Evolutionary conservation across 169 alveolate genomes (phyloP), one percentile per base, ranked within the genome.

Genomic region (Babesia bigemina): DNA sequence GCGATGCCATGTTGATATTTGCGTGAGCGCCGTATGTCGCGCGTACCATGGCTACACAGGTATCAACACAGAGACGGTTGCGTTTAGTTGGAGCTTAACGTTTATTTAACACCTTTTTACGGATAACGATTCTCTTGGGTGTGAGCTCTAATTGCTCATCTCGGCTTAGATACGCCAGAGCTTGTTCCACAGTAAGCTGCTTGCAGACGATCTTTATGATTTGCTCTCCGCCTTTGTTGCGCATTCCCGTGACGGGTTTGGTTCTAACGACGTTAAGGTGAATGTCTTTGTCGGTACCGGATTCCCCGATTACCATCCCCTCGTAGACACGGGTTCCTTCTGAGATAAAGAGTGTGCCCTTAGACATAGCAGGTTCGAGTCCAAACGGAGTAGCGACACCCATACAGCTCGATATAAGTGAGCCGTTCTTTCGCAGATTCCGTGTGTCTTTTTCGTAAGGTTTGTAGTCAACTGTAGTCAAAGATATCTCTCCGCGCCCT

Each of bases 111-210:
- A 75, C 86, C 83, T 91, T 93, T 79, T 95, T 95, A 52, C 98
- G 82, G 78, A 95, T 92, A 49, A 95, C 92, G 33, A 96, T 88
- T 53, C 95, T 67, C 57, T 94, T 93, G n/a, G 99, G 99, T 44
- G 98, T 96, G 19, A 96, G 95, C 85, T 96, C 99, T 9, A 96
- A 94, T 26, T 92, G 93, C 72, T 96, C 99, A 72, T 94, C 98
- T 29, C 93, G 95, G 84, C 88, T 91, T 44, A 95, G 91, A 62
- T 90, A 94, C 44, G 96, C 93, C 59, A 95, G 91, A 7, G 96
- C 95, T 62, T 93, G 95, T 65, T 96, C 99, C 66, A 96, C 88
- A 63, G 87, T 87, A 26, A 76, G 87, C 39, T 86, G 74, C 78
- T 81, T 89, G 36, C 76, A 65, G 48, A 67, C 84, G 24, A 92